Base-by-base conservation (phyloP, 2,329 filamentous ascomycete species). In the Alternaria triticimaculans region DNA sequence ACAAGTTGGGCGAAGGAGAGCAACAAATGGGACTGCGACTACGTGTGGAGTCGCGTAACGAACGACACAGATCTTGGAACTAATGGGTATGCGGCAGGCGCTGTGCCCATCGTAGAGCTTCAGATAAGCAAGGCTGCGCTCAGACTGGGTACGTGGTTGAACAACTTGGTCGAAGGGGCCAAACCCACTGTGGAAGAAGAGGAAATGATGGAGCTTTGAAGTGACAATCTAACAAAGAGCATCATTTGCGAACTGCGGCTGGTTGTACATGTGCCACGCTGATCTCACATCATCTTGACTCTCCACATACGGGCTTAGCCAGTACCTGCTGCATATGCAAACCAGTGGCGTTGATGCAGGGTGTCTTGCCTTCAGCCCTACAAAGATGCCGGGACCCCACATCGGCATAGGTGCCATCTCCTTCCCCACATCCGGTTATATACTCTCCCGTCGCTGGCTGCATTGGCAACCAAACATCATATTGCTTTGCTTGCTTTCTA, bases 101-200 rank as follows among this genome's bases (percentile, higher is more conserved):
- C 74, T n/a, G 76, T 77, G 41, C 79, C 79, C 1, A 80, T 82
- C 23, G 76, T 81, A 6, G 80, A 82, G 64, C 26, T 82, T 41
- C 80, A 82, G 62, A 77, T 82, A 30, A 80, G 78, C 59, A 82
- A 82, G 62, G 80, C 80, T 8, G 79, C 78, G 6, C 66, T 81
- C 53, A 73, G 80, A 53, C 51, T 82, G 37, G 80, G 69, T 5
- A 79, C 76, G 6, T 82, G 80, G 80, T 65, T 82, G 55, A 81
- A 82, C 48, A 73, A 71, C 18, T 57, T 81, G 26, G 78, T 80
- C 2, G 68, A 63, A 12, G 63, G 59, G 3, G 50, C 63, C 6
- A 53, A 37, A n/a, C 48, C 66, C 10, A 48, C 12, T 8, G 7
- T 15, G 10, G 59, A 64, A 10, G 50, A 62, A 18, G 60, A 70